Base-by-base conservation (phyloP, 345 rosid species). In the Citrus hindsii region DNA sequence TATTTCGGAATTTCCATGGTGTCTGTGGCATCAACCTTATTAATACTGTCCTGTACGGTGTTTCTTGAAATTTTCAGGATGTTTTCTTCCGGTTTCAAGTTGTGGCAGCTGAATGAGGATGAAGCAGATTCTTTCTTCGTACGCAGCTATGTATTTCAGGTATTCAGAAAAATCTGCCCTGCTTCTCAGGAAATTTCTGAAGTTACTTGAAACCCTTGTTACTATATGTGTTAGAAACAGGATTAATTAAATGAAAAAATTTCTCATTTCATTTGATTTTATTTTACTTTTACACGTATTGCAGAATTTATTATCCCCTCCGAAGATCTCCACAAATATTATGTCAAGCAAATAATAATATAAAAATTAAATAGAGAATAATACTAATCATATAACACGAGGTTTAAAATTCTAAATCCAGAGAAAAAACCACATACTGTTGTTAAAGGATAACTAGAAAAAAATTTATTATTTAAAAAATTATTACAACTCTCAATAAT, bases 381-480 rank as follows among this genome's bases (percentile, higher is more conserved):
- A 40, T 2, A 40, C 4, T 0, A 9, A 9, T 40, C 3, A 40
- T 40, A 4, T 0, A 40, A 40, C 13, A 0, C 1, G 1, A 40
- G 3, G 2, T 40, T 40, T 0, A 40, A 2, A 40, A 40, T 4
- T 40, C 0, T 9, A 40, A 40, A 40, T 40, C 0, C 1, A 40
- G 1, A 40, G 3, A 40, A 40, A 40, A 40, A 40, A 9, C 0
- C 1, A 40, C 1, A 0, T n/a, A 40, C 0, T 2, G 13, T 9
- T 40, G 0, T 40, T 0, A 2, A 9, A 9, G 0, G 13, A 40
- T 7, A 37, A 37, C 40, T 7, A 8, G 0, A 40, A 0, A 8
- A 40, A 40, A 40, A 0, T 0, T 3, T 40, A 40, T 3, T 9
- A 40, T 40, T 2, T 40, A 2, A 0, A 40, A 40, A 40, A 40